Evolutionary conservation across 2,329 filamentous ascomycete species (phyloP), one percentile per base, ranked within the genome.

Genomic region (Trichophyton simii): DNA sequence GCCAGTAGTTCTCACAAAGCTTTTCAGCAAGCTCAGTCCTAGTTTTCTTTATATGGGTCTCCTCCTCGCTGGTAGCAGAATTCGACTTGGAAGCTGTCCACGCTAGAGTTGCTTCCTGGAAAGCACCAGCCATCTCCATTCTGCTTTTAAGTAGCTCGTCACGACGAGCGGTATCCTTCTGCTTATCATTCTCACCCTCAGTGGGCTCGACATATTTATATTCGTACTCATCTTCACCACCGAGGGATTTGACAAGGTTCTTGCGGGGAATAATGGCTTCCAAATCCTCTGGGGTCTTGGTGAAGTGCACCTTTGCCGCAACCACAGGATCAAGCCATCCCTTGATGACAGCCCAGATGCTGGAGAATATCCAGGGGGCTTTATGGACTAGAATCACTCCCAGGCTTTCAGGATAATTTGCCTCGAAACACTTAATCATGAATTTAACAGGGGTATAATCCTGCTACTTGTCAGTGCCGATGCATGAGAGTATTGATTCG

Each of bases 341-440:
- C 66, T 85, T 86, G 71, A 99, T 95, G 66, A 99, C 89, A 72
- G 85, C 91, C 94, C 92, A 97, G 65, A 97, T 89, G n/a, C 89
- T 88, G 79, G 95, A 91, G 77, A 99, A 99, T 54, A 99, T 79
- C 94, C 94, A 99, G 2, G 94, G 94, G 0, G 94, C 86, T 73
- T 96, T 96, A 79, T 99, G 94, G 42, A 99, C 89, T 54, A 97
- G 82, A 2, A 97, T 89, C 1, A 87, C 82, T 31, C 92, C 94
- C 0, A 99, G 81, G 57, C 85, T 92, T 74, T 99, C 94, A 0
- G 94, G 94, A 68, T 97, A 99, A 73, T 99, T 97, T 63, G 94
- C 94, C 77, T 99, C 94, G 71, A 99, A 99, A 74, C 91, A 96
- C 75, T 96, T 95, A 75, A 99, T 96, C 87, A 99, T 96, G 77